Evolutionary conservation across 371 early-diverging fungal species (phyloP).

Genomic region (Cokeromyces recurvatus): DNA sequence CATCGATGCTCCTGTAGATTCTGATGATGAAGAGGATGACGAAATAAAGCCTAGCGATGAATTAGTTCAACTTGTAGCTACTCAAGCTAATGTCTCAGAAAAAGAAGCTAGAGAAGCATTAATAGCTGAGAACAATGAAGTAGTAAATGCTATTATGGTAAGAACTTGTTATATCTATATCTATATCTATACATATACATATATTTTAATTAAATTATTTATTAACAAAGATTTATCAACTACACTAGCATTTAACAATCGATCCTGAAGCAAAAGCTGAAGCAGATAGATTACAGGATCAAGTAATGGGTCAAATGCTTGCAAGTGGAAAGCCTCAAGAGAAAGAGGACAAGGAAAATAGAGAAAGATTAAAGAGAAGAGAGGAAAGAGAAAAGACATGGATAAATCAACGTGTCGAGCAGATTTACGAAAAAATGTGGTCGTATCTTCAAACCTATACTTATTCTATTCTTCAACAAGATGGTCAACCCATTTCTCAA

Average conservation of each 20-base stretch:
- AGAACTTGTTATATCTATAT: slow-evolving; percentile 4
- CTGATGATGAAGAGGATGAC: slow-evolving; percentile 28
- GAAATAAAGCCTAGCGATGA: slow-evolving; percentile 23
- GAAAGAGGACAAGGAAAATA: slow-evolving; percentile 36
- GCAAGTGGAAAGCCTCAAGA: slow-evolving; percentile 44
- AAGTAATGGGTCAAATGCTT: slow-evolving; percentile 35
- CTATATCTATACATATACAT: too few species aligned
- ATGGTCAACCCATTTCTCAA: slow-evolving; percentile 49
- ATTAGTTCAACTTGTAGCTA: slow-evolving; percentile 50
- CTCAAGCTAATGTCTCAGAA: slow-evolving; percentile 56
- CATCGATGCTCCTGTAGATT: slow-evolving; percentile 37
- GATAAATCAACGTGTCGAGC: slow-evolving; percentile 19
- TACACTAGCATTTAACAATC: slow-evolving; percentile 39
- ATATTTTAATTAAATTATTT: too few species aligned
- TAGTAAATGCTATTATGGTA: slow-evolving; percentile 66
- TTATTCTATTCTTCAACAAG: slow-evolving; percentile 49
- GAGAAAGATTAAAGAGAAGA: slow-evolving; percentile 28
- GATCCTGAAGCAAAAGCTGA: slow-evolving; percentile 37
- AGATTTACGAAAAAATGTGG: slow-evolving; percentile 49
- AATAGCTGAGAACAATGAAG: slow-evolving; percentile 52
- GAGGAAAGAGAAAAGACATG: slow-evolving; percentile 23
- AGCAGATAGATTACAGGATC: slow-evolving; percentile 36
- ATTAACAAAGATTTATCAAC: too few species aligned
- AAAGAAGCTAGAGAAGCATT: slow-evolving; percentile 55
- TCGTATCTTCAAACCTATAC: slow-evolving; percentile 53